phyloP scores from a whole-genome alignment of 2,329 filamentous ascomycete genomes.

The Ceratocystis smalleyi region DNA sequence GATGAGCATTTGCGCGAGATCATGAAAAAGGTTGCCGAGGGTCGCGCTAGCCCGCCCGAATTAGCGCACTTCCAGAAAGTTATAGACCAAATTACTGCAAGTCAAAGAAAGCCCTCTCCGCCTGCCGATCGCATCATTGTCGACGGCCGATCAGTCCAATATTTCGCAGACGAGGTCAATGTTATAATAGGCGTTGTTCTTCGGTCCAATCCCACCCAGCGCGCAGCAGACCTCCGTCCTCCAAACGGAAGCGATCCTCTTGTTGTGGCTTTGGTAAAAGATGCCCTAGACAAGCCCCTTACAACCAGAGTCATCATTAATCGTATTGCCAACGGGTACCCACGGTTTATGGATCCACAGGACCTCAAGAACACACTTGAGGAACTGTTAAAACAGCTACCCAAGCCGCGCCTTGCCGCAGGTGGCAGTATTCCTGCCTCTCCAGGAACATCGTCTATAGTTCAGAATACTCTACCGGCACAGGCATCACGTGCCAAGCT shows the following conservation, averaged over 20 bases:
- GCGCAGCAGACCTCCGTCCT: conserved; percentile 35
- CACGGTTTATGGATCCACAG: conserved; percentile 35
- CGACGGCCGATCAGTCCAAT: conserved; percentile 41
- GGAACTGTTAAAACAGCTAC: conserved; percentile 24
- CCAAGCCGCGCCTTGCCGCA: conserved; percentile 18
- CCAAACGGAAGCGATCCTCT: conserved; percentile 40
- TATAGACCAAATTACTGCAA: conserved; percentile 59
- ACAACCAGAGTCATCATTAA: conserved; percentile 35
- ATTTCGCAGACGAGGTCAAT: conserved; percentile 43
- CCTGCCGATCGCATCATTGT: conserved; percentile 40
- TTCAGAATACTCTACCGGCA: not conserved
- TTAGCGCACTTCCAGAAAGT: conserved; percentile 63
- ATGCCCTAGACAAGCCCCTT: conserved; percentile 37
- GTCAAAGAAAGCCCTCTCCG: conserved; percentile 40
- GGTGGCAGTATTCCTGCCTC: conserved; percentile 18
- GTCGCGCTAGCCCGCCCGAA: conserved; percentile 54
- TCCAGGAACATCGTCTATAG: not conserved
- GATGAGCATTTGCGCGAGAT: conserved; percentile 59
- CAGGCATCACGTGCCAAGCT: conserved; percentile 23
- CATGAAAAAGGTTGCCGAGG: conserved; percentile 71
- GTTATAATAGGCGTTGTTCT: conserved; percentile 43
- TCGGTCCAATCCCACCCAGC: conserved; percentile 42
- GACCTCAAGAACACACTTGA: conserved; percentile 41
- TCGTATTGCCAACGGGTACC: conserved; percentile 36
- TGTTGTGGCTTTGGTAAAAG: conserved; percentile 41